Base-by-base conservation (phyloP, 2,329 filamentous ascomycete genomes). In the Coniochaeta ligniaria region DNA sequence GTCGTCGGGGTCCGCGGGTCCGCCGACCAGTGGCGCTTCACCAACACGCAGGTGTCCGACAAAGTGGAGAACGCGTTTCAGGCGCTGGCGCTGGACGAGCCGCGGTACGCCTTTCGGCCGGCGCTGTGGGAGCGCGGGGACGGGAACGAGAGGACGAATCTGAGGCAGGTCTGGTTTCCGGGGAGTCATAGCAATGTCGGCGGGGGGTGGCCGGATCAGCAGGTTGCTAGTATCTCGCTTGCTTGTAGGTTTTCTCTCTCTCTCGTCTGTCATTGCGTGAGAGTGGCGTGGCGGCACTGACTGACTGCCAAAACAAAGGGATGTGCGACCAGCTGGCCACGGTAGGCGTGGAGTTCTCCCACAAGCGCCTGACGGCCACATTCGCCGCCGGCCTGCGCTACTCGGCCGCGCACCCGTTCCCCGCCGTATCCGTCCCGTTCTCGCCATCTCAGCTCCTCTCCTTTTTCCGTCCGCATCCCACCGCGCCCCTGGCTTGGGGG, bases 141-240 rank as follows among this genome's bases (percentile, higher is more conserved):
- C 2, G 66, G 63, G 8, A 71, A 69, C 63, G 61, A 61, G n/a
- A n/a, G n/a, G 47, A 73, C 72, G 0, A 64, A 68, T 26, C 66
- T 74, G 6, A 69, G 68, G 62, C 72, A 74, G 64, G 70, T 72
- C 16, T 84, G 82, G 81, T 89, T 89, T 67, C 82, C 85, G 0
- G 85, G 85, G 12, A 80, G 78, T 59, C 86, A 89, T 67, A 82
- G 80, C 9, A 84, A 87, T 63, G 81, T 86, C 45, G 85, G 85
- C 24, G 85, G 85, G 26, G 85, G 85, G 1, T 86, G 82, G 82
- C 59, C 66, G 36, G 72, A 74, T 57, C 72, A 74, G 65, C 69
- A 71, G 61, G 65, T 72, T 0, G 67, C 70, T 28, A 66, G 70
- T 47, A 69, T 73, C 14, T 66, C 71, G 1, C 65, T 74, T 3